These are phyloP conservation scores for Verbena officinalis DNA, from an alignment of 257 asterid genomes.

Conservation along the genomic window DNA sequence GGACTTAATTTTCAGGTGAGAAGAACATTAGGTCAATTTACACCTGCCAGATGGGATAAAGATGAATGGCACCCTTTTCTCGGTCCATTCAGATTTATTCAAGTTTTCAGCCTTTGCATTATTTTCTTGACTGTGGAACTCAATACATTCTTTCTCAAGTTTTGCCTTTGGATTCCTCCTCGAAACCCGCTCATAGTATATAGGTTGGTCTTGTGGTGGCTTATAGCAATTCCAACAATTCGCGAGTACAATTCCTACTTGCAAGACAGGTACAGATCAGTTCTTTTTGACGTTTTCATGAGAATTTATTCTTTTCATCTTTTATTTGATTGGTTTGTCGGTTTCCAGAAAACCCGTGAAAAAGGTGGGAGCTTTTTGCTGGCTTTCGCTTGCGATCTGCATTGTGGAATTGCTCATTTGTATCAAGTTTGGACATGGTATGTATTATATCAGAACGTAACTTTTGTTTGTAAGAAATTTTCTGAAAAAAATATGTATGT, in stretches of 20 bases:
- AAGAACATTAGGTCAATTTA: constrained; percentile 85
- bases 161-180: constrained; percentile 97
- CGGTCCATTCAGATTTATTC: constrained; percentile 90
- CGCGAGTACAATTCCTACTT: constrained; percentile 94
- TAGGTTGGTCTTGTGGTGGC: constrained; percentile 93
- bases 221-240: constrained; percentile 92
- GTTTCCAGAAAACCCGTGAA: constrained; percentile 66
- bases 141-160: constrained; percentile 88
- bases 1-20: constrained; percentile 59
- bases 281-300: neutral
- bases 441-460: constrained; percentile 1
- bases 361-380: constrained; percentile 91
- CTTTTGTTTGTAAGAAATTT: too few relatives aligned
- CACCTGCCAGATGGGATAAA: constrained; percentile 96
- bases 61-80: constrained; percentile 98
- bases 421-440: constrained; percentile 87
- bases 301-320: neutral
- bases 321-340: neutral
- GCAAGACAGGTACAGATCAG: constrained; percentile 75
- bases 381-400: constrained; percentile 96
- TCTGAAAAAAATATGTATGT: neutral
- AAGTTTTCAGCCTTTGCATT: constrained; percentile 78
- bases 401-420: constrained; percentile 90
- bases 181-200: constrained; percentile 77
- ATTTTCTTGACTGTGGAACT: constrained; percentile 88